Percentiles rank a stretch among this genome's conserved stretches.
Conservation (phyloP, 2,329 filamentous ascomycete genomes). For the Myriosclerotinia curreyana region DNA sequence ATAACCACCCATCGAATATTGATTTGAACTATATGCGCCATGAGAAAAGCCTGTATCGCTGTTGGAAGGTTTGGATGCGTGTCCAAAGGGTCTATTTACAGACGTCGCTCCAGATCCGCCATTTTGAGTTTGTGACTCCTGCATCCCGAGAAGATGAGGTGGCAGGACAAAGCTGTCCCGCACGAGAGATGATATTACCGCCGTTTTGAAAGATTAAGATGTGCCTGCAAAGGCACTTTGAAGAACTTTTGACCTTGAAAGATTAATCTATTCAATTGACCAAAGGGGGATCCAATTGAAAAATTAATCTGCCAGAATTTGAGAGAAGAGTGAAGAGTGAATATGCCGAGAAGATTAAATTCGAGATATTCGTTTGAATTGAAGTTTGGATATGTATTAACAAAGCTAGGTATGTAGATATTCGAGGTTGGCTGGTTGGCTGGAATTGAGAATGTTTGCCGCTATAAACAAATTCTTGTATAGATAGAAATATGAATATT, state of each 20-base stretch:
- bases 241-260: slow-evolving; percentile 34
- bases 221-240: slow-evolving; percentile 39
- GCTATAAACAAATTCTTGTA: slow-evolving; percentile 21
- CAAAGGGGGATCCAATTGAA: slow-evolving; percentile 24
- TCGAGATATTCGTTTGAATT: slow-evolving; percentile 13
- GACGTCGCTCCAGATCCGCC: slow-evolving; percentile 51
- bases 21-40: slow-evolving; percentile 84
- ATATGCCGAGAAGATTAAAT: slow-evolving; percentile 1
- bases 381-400: slow-evolving; percentile 18
- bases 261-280: slow-evolving; percentile 22
- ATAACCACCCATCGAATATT: slow-evolving; percentile 68
- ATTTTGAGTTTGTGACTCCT: slow-evolving; percentile 70
- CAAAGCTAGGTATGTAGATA: slow-evolving; percentile 22
- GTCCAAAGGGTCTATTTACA: slow-evolving; percentile 61
- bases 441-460: slow-evolving; percentile 22
- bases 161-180: slow-evolving; percentile 82
- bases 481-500: slow-evolving; percentile 15
- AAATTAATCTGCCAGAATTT: slow-evolving; percentile 20
- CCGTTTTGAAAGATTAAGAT: slow-evolving; percentile 69
- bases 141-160: slow-evolving; percentile 87
- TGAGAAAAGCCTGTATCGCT: slow-evolving; percentile 90
- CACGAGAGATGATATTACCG: slow-evolving; percentile 71
- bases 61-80: slow-evolving; percentile 76
- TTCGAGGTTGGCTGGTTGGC: slow-evolving; percentile 19
- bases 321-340: slow-evolving; percentile 9